Evolutionary conservation across 2,329 filamentous ascomycete genomes (phyloP).

Genomic region (Aureobasidium sp.): DNA sequence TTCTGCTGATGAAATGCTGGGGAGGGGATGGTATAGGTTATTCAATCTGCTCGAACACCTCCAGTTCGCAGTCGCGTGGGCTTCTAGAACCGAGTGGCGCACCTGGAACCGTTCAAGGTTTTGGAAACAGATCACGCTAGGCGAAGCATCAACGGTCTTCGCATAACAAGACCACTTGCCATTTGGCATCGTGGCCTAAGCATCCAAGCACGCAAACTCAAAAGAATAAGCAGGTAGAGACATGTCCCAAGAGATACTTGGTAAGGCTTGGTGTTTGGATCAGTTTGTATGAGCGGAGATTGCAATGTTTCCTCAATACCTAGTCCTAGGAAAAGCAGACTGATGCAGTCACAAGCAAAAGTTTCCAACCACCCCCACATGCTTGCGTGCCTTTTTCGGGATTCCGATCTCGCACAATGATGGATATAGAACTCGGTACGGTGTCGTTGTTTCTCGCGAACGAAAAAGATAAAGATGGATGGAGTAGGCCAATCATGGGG

Average conservation of each 20-base stretch:
- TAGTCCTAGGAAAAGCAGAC: not conserved
- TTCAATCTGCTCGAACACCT: not conserved
- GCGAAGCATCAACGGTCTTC: not conserved
- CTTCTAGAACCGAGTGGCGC: constrained; percentile 9
- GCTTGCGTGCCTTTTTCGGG: not conserved
- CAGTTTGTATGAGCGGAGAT: too few relatives aligned
- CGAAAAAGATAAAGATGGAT: not conserved
- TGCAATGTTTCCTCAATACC: too few relatives aligned
- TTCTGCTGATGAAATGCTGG: not conserved
- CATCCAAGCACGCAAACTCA: not conserved
- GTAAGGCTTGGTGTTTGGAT: not conserved
- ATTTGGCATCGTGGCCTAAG: not conserved
- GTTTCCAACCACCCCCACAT: not conserved
- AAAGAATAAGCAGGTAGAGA: not conserved
- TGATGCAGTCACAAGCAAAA: not conserved
- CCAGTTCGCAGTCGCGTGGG: not conserved
- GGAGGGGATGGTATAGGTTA: not conserved
- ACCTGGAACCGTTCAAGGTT: not conserved
- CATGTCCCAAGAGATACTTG: not conserved
- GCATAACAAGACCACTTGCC: not conserved
- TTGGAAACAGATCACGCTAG: not conserved
- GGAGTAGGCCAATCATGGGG: not conserved
- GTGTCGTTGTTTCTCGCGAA: not conserved
- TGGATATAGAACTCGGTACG: not conserved
- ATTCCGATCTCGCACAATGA: not conserved